phyloP scores from a whole-genome alignment of 192 early-diverging fungal species.

The Backusella macrospora region DNA sequence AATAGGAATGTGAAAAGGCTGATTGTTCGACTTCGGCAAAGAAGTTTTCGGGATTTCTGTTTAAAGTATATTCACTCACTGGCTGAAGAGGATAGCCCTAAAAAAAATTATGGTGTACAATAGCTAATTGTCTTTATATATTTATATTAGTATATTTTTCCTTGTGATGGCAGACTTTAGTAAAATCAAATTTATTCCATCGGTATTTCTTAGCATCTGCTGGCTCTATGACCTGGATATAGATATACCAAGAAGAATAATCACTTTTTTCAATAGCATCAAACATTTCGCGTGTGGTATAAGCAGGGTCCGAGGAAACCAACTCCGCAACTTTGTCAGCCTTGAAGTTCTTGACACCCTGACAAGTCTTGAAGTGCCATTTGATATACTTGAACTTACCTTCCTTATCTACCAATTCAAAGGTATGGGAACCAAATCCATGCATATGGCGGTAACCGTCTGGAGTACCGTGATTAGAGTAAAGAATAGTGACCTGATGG shows the following conservation, averaged over 20 bases:
- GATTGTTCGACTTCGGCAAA: slow-evolving; percentile 86
- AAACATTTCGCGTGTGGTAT: slow-evolving; percentile 73
- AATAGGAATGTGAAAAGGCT: slow-evolving; percentile 75
- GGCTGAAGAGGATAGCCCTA: slow-evolving; percentile 72
- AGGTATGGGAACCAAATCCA: slow-evolving; percentile 79
- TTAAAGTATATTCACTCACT: slow-evolving; percentile 76
- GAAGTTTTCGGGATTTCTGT: slow-evolving; percentile 85
- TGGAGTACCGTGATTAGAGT: slow-evolving; percentile 84
- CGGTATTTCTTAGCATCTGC: slow-evolving; percentile 71
- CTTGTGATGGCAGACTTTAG: slow-evolving; percentile 81
- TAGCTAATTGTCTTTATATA: neutral
- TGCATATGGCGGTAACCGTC: slow-evolving; percentile 79
- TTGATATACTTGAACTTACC: slow-evolving; percentile 77
- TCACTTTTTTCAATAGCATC: slow-evolving; percentile 69
- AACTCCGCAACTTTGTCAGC: slow-evolving; percentile 63
- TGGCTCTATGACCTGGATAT: slow-evolving; percentile 71
- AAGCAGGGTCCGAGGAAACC: slow-evolving; percentile 70
- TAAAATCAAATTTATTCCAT: slow-evolving; percentile 82
- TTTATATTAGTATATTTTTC: slow-evolving; percentile 7
- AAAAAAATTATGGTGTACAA: neutral
- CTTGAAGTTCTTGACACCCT: slow-evolving; percentile 74
- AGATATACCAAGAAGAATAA: slow-evolving; percentile 72
- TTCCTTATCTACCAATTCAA: slow-evolving; percentile 69
- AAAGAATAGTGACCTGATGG: slow-evolving; percentile 79
- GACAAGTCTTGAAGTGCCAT: slow-evolving; percentile 83